Percentiles rank a stretch among this genome's conserved stretches.
Evolutionary conservation across 1,284 basidiomycete genomes (phyloP).

Genomic region (Gomphus sp.): DNA sequence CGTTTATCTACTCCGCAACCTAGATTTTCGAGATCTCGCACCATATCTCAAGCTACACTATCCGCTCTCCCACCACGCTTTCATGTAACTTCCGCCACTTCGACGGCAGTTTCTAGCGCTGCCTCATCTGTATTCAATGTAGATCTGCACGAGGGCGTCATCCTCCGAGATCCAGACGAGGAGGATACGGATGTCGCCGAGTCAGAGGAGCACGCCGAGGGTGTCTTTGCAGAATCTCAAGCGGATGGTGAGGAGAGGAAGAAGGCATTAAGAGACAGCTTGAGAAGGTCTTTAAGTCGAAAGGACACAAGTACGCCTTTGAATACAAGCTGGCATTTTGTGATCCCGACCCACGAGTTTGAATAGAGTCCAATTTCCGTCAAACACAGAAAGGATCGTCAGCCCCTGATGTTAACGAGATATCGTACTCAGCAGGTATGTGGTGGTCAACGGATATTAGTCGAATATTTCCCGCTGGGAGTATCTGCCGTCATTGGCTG

Average conservation of each 20-base stretch:
- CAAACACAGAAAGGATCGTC: conserved; percentile 14
- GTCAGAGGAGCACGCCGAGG: conserved; percentile 27
- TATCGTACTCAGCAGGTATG: conserved; percentile 21
- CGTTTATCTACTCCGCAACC: not conserved
- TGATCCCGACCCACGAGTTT: not conserved
- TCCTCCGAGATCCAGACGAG: conserved; percentile 27
- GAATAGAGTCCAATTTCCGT: not conserved
- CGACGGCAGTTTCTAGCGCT: conserved; percentile 30
- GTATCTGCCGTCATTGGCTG: not conserved
- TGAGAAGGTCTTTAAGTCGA: conserved; percentile 54
- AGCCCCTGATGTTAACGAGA: conserved; percentile 19
- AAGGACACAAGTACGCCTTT: conserved; percentile 24
- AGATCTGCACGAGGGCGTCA: conserved; percentile 50
- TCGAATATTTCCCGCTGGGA: not conserved
- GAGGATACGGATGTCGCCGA: conserved; percentile 7
- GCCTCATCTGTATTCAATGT: conserved; percentile 58
- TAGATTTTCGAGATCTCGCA: not conserved
- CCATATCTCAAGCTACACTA: conserved; percentile 2
- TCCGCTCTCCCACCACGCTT: conserved; percentile 6
- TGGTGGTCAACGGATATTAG: not conserved
- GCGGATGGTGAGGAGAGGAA: conserved; percentile 48
- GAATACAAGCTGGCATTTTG: not conserved
- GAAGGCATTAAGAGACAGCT: conserved; percentile 55
- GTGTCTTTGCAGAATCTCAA: conserved; percentile 32
- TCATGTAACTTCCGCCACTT: not conserved